phyloP scores from a whole-genome alignment of 2,329 filamentous ascomycete genomes.

The Pseudocercospora musae region DNA sequence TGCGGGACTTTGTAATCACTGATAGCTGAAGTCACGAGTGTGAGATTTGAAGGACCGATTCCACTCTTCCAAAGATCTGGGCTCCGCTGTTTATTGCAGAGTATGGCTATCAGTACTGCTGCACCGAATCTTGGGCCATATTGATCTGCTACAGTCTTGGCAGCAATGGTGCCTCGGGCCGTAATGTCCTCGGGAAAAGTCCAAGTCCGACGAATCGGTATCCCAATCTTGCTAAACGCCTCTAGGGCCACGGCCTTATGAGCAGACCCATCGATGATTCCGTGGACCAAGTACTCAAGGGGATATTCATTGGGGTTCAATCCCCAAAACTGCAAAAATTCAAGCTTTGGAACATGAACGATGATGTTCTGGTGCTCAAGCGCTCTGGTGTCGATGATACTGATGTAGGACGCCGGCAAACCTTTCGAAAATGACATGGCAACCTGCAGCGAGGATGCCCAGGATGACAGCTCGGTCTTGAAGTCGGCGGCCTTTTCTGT shows the following conservation, averaged over 20 bases:
- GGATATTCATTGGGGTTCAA: background rate
- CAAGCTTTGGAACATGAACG: slow-evolving; percentile 1
- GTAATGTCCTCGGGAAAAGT: background rate
- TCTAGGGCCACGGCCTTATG: slow-evolving; percentile 2
- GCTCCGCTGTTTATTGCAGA: background rate
- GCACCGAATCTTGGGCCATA: background rate
- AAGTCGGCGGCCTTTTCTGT: background rate
- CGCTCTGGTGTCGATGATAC: slow-evolving; percentile 9
- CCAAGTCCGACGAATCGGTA: rapidly evolving
- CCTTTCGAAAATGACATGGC: background rate
- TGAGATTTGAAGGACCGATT: background rate
- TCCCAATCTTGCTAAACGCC: background rate
- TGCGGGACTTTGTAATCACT: background rate
- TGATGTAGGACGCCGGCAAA: background rate
- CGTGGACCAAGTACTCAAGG: slow-evolving; percentile 8
- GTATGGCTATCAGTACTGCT: slow-evolving; percentile 1
- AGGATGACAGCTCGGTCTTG: slow-evolving; percentile 7
- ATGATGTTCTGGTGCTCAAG: background rate
- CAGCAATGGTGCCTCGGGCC: background rate
- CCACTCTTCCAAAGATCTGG: background rate
- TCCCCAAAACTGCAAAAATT: background rate
- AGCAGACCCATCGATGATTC: slow-evolving; percentile 2
- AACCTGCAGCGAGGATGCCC: background rate
- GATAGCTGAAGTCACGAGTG: background rate
- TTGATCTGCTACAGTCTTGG: background rate